These are phyloP conservation scores for Boletus reticulatus DNA, from an alignment of 768 basidiomycete genomes.

Conservation along the genomic window DNA sequence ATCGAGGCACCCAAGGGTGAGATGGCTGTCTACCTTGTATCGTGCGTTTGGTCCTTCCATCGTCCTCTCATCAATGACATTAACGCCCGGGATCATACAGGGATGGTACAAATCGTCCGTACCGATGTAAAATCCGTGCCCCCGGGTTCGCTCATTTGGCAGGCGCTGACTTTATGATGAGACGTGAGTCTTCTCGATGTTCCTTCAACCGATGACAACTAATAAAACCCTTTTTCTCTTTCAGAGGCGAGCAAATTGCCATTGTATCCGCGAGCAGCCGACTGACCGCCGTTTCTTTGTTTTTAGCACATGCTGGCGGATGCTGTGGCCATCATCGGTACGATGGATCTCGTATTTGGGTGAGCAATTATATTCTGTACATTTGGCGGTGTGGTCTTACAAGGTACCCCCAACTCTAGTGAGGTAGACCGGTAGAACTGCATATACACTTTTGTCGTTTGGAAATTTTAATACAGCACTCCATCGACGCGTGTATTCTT, in stretches of 20 bases:
- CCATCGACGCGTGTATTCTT: background rate
- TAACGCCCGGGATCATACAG: slow-evolving; percentile 34
- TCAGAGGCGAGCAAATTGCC: slow-evolving; percentile 35
- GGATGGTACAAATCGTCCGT: slow-evolving; percentile 94
- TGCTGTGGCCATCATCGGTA: slow-evolving; percentile 95
- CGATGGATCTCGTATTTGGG: slow-evolving; percentile 98
- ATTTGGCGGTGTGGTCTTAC: background rate
- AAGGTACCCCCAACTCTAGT: slow-evolving; percentile 1
- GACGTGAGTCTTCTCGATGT: slow-evolving; percentile 52
- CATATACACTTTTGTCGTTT: slow-evolving; percentile 4
- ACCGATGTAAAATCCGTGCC: slow-evolving; percentile 95
- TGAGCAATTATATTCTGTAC: slow-evolving; percentile 40
- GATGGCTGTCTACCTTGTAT: slow-evolving; percentile 98
- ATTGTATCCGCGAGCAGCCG: background rate
- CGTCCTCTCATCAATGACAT: background rate
- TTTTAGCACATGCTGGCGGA: slow-evolving; percentile 86
- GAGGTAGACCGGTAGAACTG: slow-evolving; percentile 33
- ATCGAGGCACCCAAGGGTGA: slow-evolving; percentile 99
- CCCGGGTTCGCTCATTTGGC: slow-evolving; percentile 96
- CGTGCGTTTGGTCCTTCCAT: slow-evolving; percentile 45
- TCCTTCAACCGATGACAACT: background rate
- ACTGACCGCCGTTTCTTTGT: slow-evolving; percentile 29
- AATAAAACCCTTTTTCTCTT: slow-evolving; percentile 13
- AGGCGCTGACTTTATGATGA: slow-evolving; percentile 97
- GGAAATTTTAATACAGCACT: slow-evolving; percentile 5